These are phyloP conservation scores for Fusarium falciforme DNA, from an alignment of 2,329 filamentous ascomycete genomes.

Conservation along the genomic window DNA sequence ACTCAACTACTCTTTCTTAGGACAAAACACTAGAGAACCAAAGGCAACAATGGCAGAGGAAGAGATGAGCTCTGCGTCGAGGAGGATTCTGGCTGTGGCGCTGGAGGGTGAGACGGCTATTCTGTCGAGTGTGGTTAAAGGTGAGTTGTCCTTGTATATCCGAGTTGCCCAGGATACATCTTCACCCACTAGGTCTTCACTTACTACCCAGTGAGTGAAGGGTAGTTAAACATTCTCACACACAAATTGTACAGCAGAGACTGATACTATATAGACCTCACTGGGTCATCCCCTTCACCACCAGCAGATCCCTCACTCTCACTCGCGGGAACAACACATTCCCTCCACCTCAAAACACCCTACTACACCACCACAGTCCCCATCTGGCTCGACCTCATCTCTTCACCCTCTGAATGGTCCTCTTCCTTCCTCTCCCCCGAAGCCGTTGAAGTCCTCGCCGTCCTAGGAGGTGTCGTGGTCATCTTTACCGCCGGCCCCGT, in stretches of 20 bases:
- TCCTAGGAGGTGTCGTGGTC: conserved; percentile 69
- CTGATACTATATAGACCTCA: conserved; percentile 58
- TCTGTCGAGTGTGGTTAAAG: conserved; percentile 64
- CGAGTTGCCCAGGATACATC: not conserved
- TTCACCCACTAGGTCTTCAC: not conserved
- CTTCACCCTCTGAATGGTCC: conserved; percentile 65
- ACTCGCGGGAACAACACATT: conserved; percentile 70
- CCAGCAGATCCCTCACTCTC: conserved; percentile 51
- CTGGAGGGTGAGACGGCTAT: conserved; percentile 58
- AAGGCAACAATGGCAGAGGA: conserved; percentile 29
- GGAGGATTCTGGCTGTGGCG: conserved; percentile 69
- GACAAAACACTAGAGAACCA: not conserved
- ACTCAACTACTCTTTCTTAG: not conserved
- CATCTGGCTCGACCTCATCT: conserved; percentile 74
- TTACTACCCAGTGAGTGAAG: not conserved
- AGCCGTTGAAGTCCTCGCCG: conserved; percentile 70
- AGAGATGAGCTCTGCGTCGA: conserved; percentile 41
- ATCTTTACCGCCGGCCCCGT: conserved; percentile 48
- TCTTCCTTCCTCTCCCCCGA: conserved; percentile 69
- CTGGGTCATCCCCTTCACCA: conserved; percentile 55
- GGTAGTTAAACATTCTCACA: not conserved
- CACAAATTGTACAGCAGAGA: not conserved
- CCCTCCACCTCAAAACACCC: conserved; percentile 63
- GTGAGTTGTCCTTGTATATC: conserved; percentile 47
- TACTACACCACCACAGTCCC: conserved; percentile 73